Evolutionary conservation across 495 filamentous ascomycete genomes (phyloP), one percentile per base, ranked within the genome.

Genomic region (Durotheca rogersii): DNA sequence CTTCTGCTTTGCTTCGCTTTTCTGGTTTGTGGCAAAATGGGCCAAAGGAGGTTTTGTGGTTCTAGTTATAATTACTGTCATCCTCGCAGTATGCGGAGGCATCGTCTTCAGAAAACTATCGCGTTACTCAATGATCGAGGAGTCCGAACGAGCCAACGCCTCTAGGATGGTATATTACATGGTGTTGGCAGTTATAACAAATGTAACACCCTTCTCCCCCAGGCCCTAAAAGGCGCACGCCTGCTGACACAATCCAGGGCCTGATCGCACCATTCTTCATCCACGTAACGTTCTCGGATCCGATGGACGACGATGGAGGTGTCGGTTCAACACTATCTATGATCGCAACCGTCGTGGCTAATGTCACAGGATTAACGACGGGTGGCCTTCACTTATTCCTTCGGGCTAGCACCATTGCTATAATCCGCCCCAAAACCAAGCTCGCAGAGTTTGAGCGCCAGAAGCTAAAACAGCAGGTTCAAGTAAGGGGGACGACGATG

Each of bases 1-100:
- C 32, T 61, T 73, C 30, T 77, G 74, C 53, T 64, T 74, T 35
- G 67, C 67, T 36, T 75, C 74, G 12, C 68, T 77, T 10, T 77
- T 77, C 52, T 77, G 71, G 72, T 76, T 76, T 39, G 67, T 75
- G 20, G 62, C 67, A n/a, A 68, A 68, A 47, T 77, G 71, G 50
- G 62, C 69, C 6, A 47, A 60, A 34, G 65, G 65, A 3, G 73
- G 69, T 36, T 74, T 75, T 33, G 64, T 51, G 3, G 37, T 75
- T 2, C 46, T 76, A 7, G 53, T 67, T 15, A 56, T 51, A 11
- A 72, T 76, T 6, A 39, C 53, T 12, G 39, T 54, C 20, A 47
- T 66, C 19, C 46, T 77, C 20, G 23, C 66, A 1, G 40, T 58
- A 7, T 70, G 68, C 33, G 49, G 41, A 18, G 42, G 66, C 16